phyloP scores from a whole-genome alignment of 2,329 filamentous ascomycete species.

The Penicillium hesseltinei region DNA sequence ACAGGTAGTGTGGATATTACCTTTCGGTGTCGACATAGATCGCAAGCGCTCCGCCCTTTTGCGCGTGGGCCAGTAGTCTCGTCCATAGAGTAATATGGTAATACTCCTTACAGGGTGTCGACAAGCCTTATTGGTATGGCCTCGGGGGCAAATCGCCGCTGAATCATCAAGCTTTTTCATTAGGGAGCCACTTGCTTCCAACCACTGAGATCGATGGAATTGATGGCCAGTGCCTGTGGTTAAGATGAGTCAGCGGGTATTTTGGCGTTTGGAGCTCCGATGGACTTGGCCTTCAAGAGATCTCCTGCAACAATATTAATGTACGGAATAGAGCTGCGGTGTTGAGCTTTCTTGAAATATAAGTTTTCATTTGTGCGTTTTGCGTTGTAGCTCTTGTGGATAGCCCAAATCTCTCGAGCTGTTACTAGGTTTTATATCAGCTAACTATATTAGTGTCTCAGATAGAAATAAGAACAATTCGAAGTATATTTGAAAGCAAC shows the following conservation, averaged over 20 bases:
- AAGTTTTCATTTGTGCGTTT: too few relatives aligned
- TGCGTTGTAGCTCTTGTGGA: background rate
- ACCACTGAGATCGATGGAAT: background rate
- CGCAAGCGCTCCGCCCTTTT: slow-evolving; percentile 6
- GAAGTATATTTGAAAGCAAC: background rate
- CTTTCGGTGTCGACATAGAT: slow-evolving; percentile 12
- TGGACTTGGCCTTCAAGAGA: too few relatives aligned
- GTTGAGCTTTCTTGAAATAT: too few relatives aligned
- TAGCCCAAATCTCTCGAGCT: background rate
- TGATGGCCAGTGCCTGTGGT: too few relatives aligned
- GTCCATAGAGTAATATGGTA: slow-evolving; percentile 4
- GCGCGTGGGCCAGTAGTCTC: slow-evolving; percentile 3
- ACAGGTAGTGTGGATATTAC: slow-evolving; percentile 1
- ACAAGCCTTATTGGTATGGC: background rate
- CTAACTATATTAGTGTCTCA: background rate
- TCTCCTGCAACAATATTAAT: too few relatives aligned
- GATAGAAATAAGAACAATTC: background rate
- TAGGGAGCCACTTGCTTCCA: background rate
- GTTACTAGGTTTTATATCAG: background rate
- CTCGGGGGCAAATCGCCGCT: background rate
- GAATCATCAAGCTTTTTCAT: slow-evolving; percentile 5
- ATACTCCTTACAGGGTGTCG: background rate
- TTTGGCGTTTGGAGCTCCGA: too few relatives aligned
- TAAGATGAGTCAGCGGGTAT: background rate
- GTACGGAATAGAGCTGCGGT: background rate